Base-by-base conservation (phyloP, 139 green algal species). In the Pseudopediastrum boryanum region DNA sequence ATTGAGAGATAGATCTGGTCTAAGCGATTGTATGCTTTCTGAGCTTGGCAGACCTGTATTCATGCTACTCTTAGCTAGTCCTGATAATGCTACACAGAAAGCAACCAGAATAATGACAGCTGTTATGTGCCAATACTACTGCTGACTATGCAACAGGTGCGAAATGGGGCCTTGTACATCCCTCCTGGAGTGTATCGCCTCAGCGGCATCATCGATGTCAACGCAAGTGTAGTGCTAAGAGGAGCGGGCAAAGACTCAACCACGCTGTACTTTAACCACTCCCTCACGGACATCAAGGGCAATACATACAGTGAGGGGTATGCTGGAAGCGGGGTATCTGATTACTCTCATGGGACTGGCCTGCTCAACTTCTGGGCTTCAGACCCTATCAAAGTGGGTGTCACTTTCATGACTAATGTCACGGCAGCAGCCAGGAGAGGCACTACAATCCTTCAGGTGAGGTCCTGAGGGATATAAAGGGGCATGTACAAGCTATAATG, bases 281-380 rank as follows among this genome's bases (percentile, higher is more conserved):
- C 63, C 5, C 75, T 81, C 7, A 81, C 63, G 8, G 48, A 81
- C 4, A 64, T 70, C 25, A 75, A 81, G 27, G 75, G 75, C 46
- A 81, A 81, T 38, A 68, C 62, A 4, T 81, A 50, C 48, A 70
- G 54, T 4, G n/a, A n/a, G n/a, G n/a, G n/a, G n/a, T n/a, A n/a
- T n/a, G n/a, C n/a, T 2, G 71, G 54, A 0, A 44, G n/a, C 2
- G 51, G 51, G 8, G 75, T 67, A 7, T 44, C 25, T 25, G 44
- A 81, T n/a, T 75, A 81, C 59, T 75, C 63, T 41, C 75, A 81
- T 8, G 62, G 62, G 63, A 75, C 75, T 13, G 75, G 75, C 46
- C 75, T 81, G 63, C 31, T 81, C 41, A 81, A 81, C 63, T 81
- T 46, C 43, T 81, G 62, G 62, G 75, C 63, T 8, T 81, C 63